These are phyloP conservation scores for Aureobasidium subglaciale DNA, from an alignment of 2,329 filamentous ascomycete species.

Conservation along the genomic window DNA sequence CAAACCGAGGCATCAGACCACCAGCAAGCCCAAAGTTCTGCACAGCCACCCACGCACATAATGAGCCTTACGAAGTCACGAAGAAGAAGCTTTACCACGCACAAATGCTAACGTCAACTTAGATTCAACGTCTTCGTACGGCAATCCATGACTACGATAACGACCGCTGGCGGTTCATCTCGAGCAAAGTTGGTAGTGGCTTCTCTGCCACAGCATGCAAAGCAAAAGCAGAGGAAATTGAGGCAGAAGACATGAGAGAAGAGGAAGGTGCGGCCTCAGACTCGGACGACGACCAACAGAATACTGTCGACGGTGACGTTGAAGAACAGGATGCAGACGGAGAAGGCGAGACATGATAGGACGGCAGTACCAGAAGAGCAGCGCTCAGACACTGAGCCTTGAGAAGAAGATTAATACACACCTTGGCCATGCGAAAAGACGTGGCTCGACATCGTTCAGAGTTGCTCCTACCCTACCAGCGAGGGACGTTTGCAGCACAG, in stretches of 20 bases:
- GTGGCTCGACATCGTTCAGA: too few species aligned
- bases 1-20: background rate
- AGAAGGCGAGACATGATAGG: background rate
- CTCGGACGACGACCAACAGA: background rate
- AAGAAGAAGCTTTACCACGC: background rate
- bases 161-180: constrained; percentile 88
- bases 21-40: too few species aligned
- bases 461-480: too few species aligned
- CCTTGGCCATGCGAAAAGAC: background rate
- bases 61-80: background rate
- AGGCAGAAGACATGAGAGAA: constrained; percentile 19
- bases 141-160: constrained; percentile 80
- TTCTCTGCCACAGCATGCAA: constrained; percentile 83
- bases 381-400: background rate
- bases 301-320: background rate
- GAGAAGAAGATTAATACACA: background rate
- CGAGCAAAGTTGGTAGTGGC: constrained; percentile 82
- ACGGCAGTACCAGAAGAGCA: background rate
- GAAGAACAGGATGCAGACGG: background rate
- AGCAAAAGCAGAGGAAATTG: constrained; percentile 65
- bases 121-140: constrained; percentile 71
- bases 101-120: constrained; percentile 12
- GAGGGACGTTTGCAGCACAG: too few species aligned
- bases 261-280: background rate
- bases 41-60: background rate